Percentiles rank a stretch among this genome's conserved stretches.
phyloP scores from a whole-genome alignment of 768 basidiomycete genomes.

The Mycena filopes region DNA sequence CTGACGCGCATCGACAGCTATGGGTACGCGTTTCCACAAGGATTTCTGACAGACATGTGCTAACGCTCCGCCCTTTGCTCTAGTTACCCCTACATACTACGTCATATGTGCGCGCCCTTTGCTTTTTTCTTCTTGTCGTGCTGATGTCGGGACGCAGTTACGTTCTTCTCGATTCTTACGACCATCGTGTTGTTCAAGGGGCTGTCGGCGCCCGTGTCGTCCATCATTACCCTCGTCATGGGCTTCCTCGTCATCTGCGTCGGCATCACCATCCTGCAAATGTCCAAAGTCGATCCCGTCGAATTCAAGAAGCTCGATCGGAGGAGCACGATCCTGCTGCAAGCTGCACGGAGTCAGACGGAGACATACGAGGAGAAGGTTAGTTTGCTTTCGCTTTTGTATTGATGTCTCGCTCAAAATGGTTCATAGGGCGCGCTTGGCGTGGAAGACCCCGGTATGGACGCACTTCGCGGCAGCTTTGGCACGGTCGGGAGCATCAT shows the following conservation, averaged over 20 bases:
- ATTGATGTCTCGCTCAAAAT: background rate
- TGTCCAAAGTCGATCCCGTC: conserved; percentile 93
- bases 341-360: conserved; percentile 81
- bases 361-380: conserved; percentile 78
- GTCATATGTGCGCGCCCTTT: conserved; percentile 70
- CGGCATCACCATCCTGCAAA: conserved; percentile 95
- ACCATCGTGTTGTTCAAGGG: conserved; percentile 93
- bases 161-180: conserved; percentile 86
- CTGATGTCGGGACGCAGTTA: conserved; percentile 58
- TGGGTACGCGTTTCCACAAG: conserved; percentile 58
- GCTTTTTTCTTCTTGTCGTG: conserved; percentile 6
- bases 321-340: conserved; percentile 88
- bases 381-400: background rate
- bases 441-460: conserved; percentile 92
- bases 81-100: conserved; percentile 90
- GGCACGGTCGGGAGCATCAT: conserved; percentile 94
- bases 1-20: conserved; percentile 54
- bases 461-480: conserved; percentile 90
- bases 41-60: conserved; percentile 30
- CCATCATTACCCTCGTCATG: conserved; percentile 92
- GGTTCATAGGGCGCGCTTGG: conserved; percentile 49
- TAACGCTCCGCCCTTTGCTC: conserved; percentile 32
- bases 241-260: conserved; percentile 92
- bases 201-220: conserved; percentile 75
- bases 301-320: conserved; percentile 83